These are phyloP conservation scores for Talinum fruticosum DNA, from an alignment of 148 eudicot genomes.

Conservation along the genomic window DNA sequence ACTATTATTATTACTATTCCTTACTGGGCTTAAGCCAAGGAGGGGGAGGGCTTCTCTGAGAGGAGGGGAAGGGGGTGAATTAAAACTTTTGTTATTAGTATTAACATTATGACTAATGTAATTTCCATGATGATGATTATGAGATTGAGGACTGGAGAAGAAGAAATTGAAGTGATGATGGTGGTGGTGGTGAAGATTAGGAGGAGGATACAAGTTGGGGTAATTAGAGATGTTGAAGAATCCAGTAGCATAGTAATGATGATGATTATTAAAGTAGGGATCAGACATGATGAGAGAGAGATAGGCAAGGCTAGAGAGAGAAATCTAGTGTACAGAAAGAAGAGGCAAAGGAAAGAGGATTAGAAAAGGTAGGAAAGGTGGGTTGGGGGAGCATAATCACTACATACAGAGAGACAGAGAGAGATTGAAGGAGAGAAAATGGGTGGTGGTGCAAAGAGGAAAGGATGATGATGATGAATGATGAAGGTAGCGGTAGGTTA, in stretches of 20 bases:
- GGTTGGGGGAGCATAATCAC: conserved; percentile 19
- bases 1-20: conserved; percentile 14
- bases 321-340: not conserved
- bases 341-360: conserved; percentile 1
- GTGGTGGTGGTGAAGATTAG: conserved; percentile 11
- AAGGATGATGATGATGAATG: conserved; percentile 30
- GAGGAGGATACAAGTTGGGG: conserved; percentile 14
- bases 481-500: conserved; percentile 28
- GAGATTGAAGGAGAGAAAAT: conserved; percentile 7
- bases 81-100: not conserved
- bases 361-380: conserved; percentile 28
- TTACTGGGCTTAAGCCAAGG: conserved; percentile 38
- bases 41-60: conserved; percentile 56
- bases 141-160: conserved; percentile 2
- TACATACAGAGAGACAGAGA: not conserved
- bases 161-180: conserved; percentile 26
- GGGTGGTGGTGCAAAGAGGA: conserved; percentile 15
- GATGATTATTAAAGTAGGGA: conserved; percentile 33
- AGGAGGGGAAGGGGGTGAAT: conserved; percentile 49
- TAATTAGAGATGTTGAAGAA: conserved; percentile 29
- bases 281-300: conserved; percentile 32
- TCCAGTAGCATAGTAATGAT: conserved; percentile 20
- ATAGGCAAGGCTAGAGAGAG: not conserved
- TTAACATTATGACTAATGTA: not conserved
- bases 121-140: not conserved